Evolutionary conservation across 495 filamentous ascomycete species (phyloP).

Genomic region (Tuber magnatum): DNA sequence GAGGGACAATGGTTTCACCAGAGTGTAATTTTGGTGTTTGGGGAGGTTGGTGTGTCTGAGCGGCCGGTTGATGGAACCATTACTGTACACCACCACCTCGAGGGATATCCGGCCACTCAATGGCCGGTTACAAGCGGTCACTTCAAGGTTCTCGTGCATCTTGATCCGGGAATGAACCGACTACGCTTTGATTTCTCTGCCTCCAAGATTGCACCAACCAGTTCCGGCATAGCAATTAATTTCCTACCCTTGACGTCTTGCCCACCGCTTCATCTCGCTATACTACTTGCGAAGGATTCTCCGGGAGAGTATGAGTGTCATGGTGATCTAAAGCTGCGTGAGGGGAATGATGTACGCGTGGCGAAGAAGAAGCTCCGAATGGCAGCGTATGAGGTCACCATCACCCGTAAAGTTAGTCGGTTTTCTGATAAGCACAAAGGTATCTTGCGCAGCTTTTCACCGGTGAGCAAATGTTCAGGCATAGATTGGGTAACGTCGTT

Average conservation of each 20-base stretch:
- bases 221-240: constrained; percentile 53
- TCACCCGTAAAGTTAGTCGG: constrained; percentile 17
- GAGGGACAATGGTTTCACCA: constrained; percentile 40
- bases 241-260: constrained; percentile 56
- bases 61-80: constrained; percentile 70
- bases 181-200: constrained; percentile 63
- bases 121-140: constrained; percentile 69
- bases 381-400: constrained; percentile 43
- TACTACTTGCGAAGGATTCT: constrained; percentile 48
- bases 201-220: constrained; percentile 54
- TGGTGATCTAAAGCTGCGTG: constrained; percentile 57
- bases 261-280: constrained; percentile 50
- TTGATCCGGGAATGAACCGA: constrained; percentile 64
- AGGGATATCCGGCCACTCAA: constrained; percentile 55
- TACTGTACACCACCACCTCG: constrained; percentile 72
- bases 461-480: constrained; percentile 47
- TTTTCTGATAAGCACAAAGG: constrained; percentile 16
- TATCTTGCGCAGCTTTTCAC: constrained; percentile 50
- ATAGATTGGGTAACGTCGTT: constrained; percentile 41
- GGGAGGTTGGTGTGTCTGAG: constrained; percentile 40
- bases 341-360: constrained; percentile 57
- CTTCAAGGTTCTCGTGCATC: constrained; percentile 67
- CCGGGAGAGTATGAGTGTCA: constrained; percentile 58
- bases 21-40: constrained; percentile 33
- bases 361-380: constrained; percentile 49